Evolutionary conservation across 352 stramenopile genomes (phyloP).

Genomic region (Plasmopara viticola): DNA sequence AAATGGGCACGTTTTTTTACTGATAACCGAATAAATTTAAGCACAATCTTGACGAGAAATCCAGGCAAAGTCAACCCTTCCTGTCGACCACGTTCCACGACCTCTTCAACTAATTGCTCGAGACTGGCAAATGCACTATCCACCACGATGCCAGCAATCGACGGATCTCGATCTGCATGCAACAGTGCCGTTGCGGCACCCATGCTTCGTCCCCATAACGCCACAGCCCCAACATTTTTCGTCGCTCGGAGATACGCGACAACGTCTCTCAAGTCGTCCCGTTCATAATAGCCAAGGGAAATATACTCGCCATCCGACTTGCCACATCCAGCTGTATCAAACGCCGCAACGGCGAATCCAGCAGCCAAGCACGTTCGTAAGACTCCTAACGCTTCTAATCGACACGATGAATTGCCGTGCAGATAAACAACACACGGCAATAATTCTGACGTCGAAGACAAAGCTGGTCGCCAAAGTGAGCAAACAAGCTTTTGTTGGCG

Average conservation of each 20-base stretch:
- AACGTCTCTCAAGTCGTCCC: slow-evolving; percentile 82
- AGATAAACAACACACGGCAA: slow-evolving; percentile 96
- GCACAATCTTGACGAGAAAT: slow-evolving; percentile 88
- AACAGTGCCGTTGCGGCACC: slow-evolving; percentile 96
- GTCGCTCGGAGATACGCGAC: slow-evolving; percentile 91
- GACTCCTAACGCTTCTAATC: slow-evolving; percentile 92
- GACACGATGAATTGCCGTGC: slow-evolving; percentile 96
- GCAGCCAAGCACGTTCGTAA: slow-evolving; percentile 85
- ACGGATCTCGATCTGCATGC: slow-evolving; percentile 94
- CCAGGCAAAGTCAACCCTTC: slow-evolving; percentile 90
- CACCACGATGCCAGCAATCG: slow-evolving; percentile 95
- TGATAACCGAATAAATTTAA: slow-evolving; percentile 87
- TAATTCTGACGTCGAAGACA: slow-evolving; percentile 23
- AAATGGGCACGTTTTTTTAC: slow-evolving; percentile 90
- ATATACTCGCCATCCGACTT: slow-evolving; percentile 97
- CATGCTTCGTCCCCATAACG: slow-evolving; percentile 97
- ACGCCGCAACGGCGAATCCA: slow-evolving; percentile 92
- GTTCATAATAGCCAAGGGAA: slow-evolving; percentile 96
- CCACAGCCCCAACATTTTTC: slow-evolving; percentile 90
- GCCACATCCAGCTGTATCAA: slow-evolving; percentile 96
- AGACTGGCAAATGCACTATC: slow-evolving; percentile 97
- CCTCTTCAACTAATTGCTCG: slow-evolving; percentile 93
- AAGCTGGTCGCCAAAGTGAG: slow-evolving; percentile 89
- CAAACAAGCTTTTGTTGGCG: slow-evolving; percentile 87
- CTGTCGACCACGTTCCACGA: slow-evolving; percentile 93